Percentiles rank a stretch among this genome's conserved stretches.
phyloP scores from a whole-genome alignment of 2,329 filamentous ascomycete species.

The Hymenoscyphus infarciens region DNA sequence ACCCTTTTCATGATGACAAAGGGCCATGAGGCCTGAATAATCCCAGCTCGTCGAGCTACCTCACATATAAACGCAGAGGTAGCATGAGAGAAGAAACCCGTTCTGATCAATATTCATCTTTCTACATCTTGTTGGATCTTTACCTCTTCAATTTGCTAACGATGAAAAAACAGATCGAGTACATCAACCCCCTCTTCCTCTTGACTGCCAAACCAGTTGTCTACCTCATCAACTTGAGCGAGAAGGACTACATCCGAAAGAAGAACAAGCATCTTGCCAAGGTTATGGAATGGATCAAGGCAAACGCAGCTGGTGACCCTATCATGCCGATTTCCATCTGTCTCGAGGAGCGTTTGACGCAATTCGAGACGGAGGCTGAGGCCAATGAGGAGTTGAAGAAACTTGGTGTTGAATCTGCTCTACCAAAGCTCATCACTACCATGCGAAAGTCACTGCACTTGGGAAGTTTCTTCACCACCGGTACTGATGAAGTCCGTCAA shows the following conservation, averaged over 20 bases:
- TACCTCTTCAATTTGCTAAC: slow-evolving; percentile 22
- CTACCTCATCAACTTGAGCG: slow-evolving; percentile 93
- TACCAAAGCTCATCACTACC: slow-evolving; percentile 86
- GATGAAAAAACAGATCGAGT: slow-evolving; percentile 67
- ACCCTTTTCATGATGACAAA: slow-evolving; percentile 88
- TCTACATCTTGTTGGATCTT: slow-evolving; percentile 25
- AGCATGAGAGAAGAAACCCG: slow-evolving; percentile 72
- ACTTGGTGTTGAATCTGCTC: slow-evolving; percentile 77
- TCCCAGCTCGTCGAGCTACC: slow-evolving; percentile 99
- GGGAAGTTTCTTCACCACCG: slow-evolving; percentile 95
- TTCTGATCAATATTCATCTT: slow-evolving; percentile 30
- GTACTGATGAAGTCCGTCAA: slow-evolving; percentile 92
- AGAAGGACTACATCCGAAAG: slow-evolving; percentile 95
- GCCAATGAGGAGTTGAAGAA: slow-evolving; percentile 84
- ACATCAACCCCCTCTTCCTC: slow-evolving; percentile 94
- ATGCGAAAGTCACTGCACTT: slow-evolving; percentile 93
- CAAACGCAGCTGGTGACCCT: slow-evolving; percentile 80
- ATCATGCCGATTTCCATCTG: slow-evolving; percentile 90
- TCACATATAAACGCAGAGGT: slow-evolving; percentile 71
- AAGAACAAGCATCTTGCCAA: slow-evolving; percentile 99
- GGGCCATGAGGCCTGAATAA: slow-evolving; percentile 91
- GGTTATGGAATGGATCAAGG: slow-evolving; percentile 93
- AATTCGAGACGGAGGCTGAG: slow-evolving; percentile 73
- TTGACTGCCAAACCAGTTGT: slow-evolving; percentile 96
- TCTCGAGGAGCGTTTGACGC: slow-evolving; percentile 88